A percentile compares a stretch with the other conserved stretches of the same genome.
These are phyloP conservation scores for Lactifluus rugatus DNA, from an alignment of 768 basidiomycete genomes.

Conservation along the genomic window DNA sequence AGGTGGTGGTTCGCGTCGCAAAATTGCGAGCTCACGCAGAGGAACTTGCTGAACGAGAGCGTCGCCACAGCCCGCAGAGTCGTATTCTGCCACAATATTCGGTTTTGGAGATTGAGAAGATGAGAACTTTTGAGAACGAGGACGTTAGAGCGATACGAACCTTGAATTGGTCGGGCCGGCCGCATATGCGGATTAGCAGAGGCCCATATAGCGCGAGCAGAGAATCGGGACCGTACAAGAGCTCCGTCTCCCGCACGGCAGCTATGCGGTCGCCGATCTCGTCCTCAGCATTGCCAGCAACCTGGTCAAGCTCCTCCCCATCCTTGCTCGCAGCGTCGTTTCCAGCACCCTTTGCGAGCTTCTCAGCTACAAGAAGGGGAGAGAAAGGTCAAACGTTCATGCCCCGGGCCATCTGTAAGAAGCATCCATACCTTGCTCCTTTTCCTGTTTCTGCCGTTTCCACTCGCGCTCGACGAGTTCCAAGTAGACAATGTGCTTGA, in stretches of 20 bases:
- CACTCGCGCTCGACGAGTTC: conserved; percentile 93
- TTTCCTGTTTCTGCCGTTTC: conserved; percentile 93
- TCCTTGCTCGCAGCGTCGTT: conserved; percentile 38
- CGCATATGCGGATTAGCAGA: conserved; percentile 82
- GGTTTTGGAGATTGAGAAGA: not conserved
- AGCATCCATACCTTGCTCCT: conserved; percentile 53
- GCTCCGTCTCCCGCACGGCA: conserved; percentile 72
- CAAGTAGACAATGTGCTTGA: conserved; percentile 95
- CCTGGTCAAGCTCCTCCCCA: conserved; percentile 89
- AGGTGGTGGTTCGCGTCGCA: conserved; percentile 84
- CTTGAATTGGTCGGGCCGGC: conserved; percentile 86
- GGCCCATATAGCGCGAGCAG: conserved; percentile 81
- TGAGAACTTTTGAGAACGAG: not conserved
- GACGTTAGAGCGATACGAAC: conserved; percentile 29
- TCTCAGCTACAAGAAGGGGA: conserved; percentile 41
- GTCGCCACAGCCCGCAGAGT: conserved; percentile 81
- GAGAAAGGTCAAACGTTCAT: not conserved
- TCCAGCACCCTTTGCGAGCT: conserved; percentile 35
- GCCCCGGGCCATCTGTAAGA: not conserved
- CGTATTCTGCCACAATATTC: conserved; percentile 49
- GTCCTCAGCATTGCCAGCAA: conserved; percentile 95
- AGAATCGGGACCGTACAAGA: conserved; percentile 76
- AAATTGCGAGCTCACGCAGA: conserved; percentile 90
- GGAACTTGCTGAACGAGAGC: conserved; percentile 87
- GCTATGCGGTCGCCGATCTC: conserved; percentile 93